phyloP scores from a whole-genome alignment of 345 rosid species.

The Brassica juncea region DNA sequence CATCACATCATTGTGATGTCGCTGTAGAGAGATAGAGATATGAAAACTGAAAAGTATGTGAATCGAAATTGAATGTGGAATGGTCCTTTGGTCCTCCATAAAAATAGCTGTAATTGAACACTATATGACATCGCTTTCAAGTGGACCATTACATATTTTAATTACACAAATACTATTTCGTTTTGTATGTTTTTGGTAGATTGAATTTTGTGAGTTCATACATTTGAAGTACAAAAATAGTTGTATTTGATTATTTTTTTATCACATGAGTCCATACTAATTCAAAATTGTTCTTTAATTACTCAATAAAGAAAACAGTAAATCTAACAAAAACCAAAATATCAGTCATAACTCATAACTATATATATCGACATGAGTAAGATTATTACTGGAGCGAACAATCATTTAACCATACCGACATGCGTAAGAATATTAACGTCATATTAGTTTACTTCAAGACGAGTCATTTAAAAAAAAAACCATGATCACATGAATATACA shows the following conservation, averaged over 20 bases:
- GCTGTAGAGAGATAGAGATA: background rate
- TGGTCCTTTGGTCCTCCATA: constrained; percentile 29
- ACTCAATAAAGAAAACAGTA: background rate
- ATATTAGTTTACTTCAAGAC: background rate
- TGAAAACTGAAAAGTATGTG: background rate
- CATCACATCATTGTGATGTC: constrained; percentile 5
- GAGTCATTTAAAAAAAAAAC: background rate
- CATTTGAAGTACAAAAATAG: background rate
- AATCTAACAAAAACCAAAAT: background rate
- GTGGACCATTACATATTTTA: constrained; percentile 4
- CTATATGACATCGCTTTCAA: constrained; percentile 30
- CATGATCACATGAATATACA: background rate
- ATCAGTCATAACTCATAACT: background rate
- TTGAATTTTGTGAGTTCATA: constrained; percentile 5
- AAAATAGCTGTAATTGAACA: constrained; percentile 40
- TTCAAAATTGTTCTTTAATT: background rate
- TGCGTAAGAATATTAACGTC: background rate
- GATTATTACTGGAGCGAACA: background rate
- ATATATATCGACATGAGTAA: background rate
- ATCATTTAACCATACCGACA: background rate
- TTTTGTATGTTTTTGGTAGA: constrained; percentile 21
- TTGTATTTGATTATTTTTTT: too few species aligned
- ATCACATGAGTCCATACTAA: background rate
- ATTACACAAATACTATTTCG: constrained; percentile 1
- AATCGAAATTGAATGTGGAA: constrained; percentile 30